phyloP scores from a whole-genome alignment of 1,139 yeast genomes.

The Candida smagusa region DNA sequence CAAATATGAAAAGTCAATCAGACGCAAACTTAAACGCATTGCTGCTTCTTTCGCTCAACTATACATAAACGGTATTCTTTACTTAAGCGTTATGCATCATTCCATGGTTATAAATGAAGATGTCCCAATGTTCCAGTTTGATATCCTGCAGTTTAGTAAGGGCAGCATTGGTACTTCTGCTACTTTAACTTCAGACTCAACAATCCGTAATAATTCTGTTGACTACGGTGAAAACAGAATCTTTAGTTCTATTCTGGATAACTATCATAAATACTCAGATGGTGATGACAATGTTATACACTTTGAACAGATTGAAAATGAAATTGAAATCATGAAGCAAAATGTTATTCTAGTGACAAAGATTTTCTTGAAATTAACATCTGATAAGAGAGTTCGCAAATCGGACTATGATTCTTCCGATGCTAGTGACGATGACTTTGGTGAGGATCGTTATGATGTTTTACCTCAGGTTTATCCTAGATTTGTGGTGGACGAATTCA shows the following conservation, averaged over 20 bases:
- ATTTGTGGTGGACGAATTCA: slow-evolving; percentile 58
- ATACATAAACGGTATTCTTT: slow-evolving; percentile 56
- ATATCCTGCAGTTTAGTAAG: slow-evolving; percentile 25
- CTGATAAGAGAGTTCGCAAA: slow-evolving; percentile 29
- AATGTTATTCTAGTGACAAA: slow-evolving; percentile 29
- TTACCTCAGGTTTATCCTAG: slow-evolving; percentile 71
- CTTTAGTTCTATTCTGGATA: slow-evolving; percentile 5
- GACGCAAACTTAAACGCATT: slow-evolving; percentile 47
- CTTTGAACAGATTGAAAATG: slow-evolving; percentile 35
- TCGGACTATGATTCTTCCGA: slow-evolving; percentile 43
- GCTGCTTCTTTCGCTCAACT: slow-evolving; percentile 56
- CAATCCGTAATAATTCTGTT: background rate
- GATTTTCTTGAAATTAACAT: slow-evolving; percentile 29
- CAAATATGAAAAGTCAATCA: slow-evolving; percentile 43
- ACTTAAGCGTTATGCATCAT: slow-evolving; percentile 42
- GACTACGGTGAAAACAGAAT: background rate
- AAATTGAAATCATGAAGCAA: slow-evolving; percentile 30
- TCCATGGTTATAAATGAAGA: slow-evolving; percentile 19
- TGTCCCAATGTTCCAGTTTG: slow-evolving; percentile 31
- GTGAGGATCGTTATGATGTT: slow-evolving; percentile 34
- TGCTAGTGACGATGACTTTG: slow-evolving; percentile 30
- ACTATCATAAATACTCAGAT: slow-evolving; percentile 1
- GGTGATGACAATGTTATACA: slow-evolving; percentile 19
- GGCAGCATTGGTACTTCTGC: background rate
- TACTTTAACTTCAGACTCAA: slow-evolving; percentile 3